A percentile compares a stretch with the other conserved stretches of the same genome.
Evolutionary conservation across 805 yeast species (phyloP).

Genomic region (Zygoascus flipseniorum): DNA sequence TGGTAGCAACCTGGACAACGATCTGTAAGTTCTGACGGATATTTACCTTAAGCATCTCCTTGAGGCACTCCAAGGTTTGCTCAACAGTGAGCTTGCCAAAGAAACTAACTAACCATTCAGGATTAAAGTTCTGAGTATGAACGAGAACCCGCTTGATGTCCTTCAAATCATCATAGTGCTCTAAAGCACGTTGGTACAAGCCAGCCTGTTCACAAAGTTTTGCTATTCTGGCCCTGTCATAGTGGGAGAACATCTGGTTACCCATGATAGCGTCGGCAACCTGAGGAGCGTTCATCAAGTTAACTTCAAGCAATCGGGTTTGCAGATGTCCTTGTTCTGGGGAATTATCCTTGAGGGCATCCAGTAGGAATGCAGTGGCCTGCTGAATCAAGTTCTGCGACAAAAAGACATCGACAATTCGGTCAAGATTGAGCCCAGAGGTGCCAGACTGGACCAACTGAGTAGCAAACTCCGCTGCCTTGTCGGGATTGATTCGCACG

Average conservation of each 20-base stretch:
- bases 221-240: constrained; percentile 90
- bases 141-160: constrained; percentile 94
- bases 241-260: constrained; percentile 90
- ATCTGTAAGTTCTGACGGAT: constrained; percentile 83
- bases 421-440: constrained; percentile 64
- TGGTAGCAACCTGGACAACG: constrained; percentile 93
- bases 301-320: constrained; percentile 87
- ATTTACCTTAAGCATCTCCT: constrained; percentile 73
- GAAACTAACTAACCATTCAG: constrained; percentile 88
- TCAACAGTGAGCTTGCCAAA: constrained; percentile 93
- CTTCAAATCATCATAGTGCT: constrained; percentile 86
- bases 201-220: constrained; percentile 94
- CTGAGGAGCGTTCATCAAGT: constrained; percentile 93
- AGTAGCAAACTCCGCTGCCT: constrained; percentile 94
- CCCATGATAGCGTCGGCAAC: constrained; percentile 98
- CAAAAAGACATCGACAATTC: constrained; percentile 85
- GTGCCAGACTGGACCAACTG: constrained; percentile 63
- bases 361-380: constrained; percentile 94
- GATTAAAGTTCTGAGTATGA: constrained; percentile 70
- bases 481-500: constrained; percentile 90
- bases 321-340: constrained; percentile 95
- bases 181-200: constrained; percentile 88
- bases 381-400: constrained; percentile 92
- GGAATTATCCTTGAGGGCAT: constrained; percentile 86
- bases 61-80: constrained; percentile 79